Base-by-base conservation (phyloP, 805 yeast genomes). In the Kluyveromyces wickerhamii region DNA sequence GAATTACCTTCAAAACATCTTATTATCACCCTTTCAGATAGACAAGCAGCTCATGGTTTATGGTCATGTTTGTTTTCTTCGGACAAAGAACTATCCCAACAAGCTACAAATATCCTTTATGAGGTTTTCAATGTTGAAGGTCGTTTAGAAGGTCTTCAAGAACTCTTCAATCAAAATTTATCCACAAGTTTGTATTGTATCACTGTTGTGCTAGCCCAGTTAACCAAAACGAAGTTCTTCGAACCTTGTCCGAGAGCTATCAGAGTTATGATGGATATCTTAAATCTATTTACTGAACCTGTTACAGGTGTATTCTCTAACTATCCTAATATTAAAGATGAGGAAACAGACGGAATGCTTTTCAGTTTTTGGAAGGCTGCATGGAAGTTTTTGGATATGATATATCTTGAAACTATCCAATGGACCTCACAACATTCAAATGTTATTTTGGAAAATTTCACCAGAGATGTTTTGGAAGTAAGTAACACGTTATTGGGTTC, bases 401-500 rank as follows among this genome's bases (percentile, higher is more conserved):
- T 85, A 2, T 84, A 82, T 44, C 63, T 65, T 27, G 69, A 72
- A 36, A 84, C 94, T 1, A 60, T 82, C 10, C 54, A 55, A 3
- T 89, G 98, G 98, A 86, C 96, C 0, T 58, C 67, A 2, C 58
- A 62, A 23, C 79, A 76, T 46, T 71, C 72, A 19, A 63, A 71
- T 14, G 63, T 67, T 0, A 71, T 70, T 32, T 63, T 85, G 46
- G 71, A 79, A 27, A 94, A 87, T 37, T 88, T 86, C 46, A 83
- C 96, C 2, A 72, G 94, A 53, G 95, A 86, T 51, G 78, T 85
- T 0, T 65, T 89, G 33, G 96, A 88, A 45, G 65, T 84, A 21
- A 79, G 94, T 39, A 77, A 79, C 41, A 56, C 67, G 2, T 60
- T 88, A 21, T 53, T 88, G n/a, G 77, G 71, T 36, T 74, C 88